Conservation (phyloP, 2,329 filamentous ascomycete genomes). For the Drechslera avenae region DNA sequence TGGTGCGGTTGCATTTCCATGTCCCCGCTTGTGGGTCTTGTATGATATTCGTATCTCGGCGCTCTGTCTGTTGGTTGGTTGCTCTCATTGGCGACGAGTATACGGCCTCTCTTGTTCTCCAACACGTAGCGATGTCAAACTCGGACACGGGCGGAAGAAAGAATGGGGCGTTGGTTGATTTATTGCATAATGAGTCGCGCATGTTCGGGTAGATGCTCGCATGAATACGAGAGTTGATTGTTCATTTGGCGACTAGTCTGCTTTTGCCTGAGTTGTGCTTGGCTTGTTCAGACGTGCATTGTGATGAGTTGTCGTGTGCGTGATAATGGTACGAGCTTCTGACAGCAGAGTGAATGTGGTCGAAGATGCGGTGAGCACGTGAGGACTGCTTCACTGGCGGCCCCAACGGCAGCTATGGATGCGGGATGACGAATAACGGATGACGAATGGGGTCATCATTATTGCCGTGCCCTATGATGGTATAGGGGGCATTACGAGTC, state of each 20-base stretch:
- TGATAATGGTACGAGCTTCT: too few relatives aligned
- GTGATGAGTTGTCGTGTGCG: neutral
- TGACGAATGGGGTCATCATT: too few relatives aligned
- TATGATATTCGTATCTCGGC: constrained; percentile 40
- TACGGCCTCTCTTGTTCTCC: constrained; percentile 14
- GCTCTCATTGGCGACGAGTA: constrained; percentile 21
- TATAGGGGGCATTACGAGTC: too few relatives aligned
- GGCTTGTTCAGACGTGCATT: too few relatives aligned
- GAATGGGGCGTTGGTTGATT: constrained; percentile 32
- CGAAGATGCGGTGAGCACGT: too few relatives aligned
- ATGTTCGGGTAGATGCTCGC: constrained; percentile 27
- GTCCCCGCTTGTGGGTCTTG: constrained; percentile 20
- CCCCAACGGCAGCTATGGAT: too few relatives aligned
- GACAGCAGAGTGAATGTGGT: too few relatives aligned
- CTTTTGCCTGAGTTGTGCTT: too few relatives aligned
- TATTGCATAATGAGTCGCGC: constrained; percentile 40
- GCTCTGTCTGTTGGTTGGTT: constrained; percentile 19
- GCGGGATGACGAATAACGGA: too few relatives aligned
- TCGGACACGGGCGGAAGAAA: constrained; percentile 15
- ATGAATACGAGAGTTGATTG: constrained; percentile 26
- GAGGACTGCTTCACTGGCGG: too few relatives aligned
- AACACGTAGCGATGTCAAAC: constrained; percentile 13
- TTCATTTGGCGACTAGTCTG: neutral
- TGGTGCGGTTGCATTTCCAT: constrained; percentile 39
- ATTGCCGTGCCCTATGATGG: too few relatives aligned